Evolutionary conservation across 2,329 filamentous ascomycete species (phyloP).

Genomic region (Penicillium sp.): DNA sequence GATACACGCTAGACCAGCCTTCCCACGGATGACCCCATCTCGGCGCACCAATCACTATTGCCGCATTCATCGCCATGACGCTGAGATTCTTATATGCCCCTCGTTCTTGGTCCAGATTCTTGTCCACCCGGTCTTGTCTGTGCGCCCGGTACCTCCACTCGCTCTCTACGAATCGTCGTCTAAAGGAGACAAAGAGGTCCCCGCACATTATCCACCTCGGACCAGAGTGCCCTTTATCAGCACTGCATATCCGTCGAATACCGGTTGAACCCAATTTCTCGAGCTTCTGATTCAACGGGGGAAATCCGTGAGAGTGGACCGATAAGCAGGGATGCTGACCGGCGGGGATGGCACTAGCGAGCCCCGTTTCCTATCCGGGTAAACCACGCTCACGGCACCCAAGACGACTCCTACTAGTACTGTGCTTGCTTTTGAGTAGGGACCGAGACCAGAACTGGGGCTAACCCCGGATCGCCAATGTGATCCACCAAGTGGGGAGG

Average conservation of each 20-base stretch:
- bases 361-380: not conserved
- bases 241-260: not conserved
- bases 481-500: conserved; percentile 25
- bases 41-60: conserved; percentile 11
- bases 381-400: not conserved
- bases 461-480: conserved; percentile 29
- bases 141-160: conserved; percentile 7
- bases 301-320: not conserved
- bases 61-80: conserved; percentile 6
- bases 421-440: not conserved
- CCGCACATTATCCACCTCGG: conserved; percentile 4
- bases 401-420: not conserved
- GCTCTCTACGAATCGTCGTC: not conserved
- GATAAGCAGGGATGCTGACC: not conserved
- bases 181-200: not conserved
- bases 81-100: conserved; percentile 6
- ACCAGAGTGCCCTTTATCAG: not conserved
- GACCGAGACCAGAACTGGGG: conserved; percentile 2
- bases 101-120: conserved; percentile 19
- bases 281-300: not conserved
- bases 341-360: not conserved
- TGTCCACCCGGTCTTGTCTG: conserved; percentile 13
- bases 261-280: not conserved
- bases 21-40: conserved; percentile 7
- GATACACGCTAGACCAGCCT: not conserved